Percentiles rank a stretch among this genome's conserved stretches.
These are phyloP conservation scores for Neofusicoccum cordaticola DNA, from an alignment of 2,329 filamentous ascomycete species.

Conservation along the genomic window DNA sequence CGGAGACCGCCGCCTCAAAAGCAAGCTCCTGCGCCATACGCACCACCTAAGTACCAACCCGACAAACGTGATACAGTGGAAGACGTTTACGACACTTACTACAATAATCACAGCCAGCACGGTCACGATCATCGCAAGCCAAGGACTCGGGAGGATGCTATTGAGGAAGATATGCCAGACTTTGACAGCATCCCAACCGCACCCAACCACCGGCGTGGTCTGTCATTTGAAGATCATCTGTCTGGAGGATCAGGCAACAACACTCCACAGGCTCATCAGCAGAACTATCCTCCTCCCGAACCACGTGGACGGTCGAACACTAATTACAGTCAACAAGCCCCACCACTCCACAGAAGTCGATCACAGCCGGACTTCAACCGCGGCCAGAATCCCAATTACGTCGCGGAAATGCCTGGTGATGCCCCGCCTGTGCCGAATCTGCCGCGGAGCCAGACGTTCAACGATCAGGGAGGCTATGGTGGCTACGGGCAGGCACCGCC, in stretches of 20 bases:
- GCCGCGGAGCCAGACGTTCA: slow-evolving; percentile 46
- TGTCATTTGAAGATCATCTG: slow-evolving; percentile 24
- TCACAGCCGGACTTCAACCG: slow-evolving; percentile 62
- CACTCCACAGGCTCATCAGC: slow-evolving; percentile 18
- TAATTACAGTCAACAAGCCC: slow-evolving; percentile 26
- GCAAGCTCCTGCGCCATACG: not conserved
- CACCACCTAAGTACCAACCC: slow-evolving; percentile 19
- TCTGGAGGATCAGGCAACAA: slow-evolving; percentile 1
- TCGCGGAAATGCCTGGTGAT: slow-evolving; percentile 72
- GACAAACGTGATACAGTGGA: slow-evolving; percentile 44
- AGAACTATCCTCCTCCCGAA: slow-evolving; percentile 2
- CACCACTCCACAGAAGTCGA: slow-evolving; percentile 56
- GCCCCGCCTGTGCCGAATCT: slow-evolving; percentile 49
- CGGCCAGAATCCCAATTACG: slow-evolving; percentile 32
- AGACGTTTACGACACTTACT: slow-evolving; percentile 48
- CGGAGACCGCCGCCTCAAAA: not conserved
- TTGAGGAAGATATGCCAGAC: slow-evolving; percentile 61
- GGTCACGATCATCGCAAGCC: slow-evolving; percentile 17
- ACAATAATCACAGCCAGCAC: slow-evolving; percentile 31
- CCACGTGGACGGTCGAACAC: slow-evolving; percentile 2
- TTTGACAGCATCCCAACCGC: slow-evolving; percentile 47
- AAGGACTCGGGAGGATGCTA: slow-evolving; percentile 37
- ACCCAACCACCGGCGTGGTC: slow-evolving; percentile 22
- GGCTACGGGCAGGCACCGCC: slow-evolving; percentile 27
- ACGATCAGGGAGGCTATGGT: slow-evolving; percentile 21